These are phyloP conservation scores for Verticillium nonalfalfae DNA, from an alignment of 2,329 filamentous ascomycete species.

Conservation along the genomic window DNA sequence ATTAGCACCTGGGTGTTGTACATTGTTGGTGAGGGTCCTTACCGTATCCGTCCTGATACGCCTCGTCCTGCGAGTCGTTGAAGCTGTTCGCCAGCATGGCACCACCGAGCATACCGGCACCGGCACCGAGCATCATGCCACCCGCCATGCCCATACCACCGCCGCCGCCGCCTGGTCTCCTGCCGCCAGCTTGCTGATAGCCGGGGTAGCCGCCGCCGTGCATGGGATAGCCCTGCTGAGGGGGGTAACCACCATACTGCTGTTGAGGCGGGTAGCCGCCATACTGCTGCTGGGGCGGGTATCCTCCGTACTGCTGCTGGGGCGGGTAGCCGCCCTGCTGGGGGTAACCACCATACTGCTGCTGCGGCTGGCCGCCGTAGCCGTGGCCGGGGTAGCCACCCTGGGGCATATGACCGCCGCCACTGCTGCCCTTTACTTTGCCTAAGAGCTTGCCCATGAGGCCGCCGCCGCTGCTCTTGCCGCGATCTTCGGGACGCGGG, in stretches of 20 bases:
- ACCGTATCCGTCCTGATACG: constrained; percentile 39
- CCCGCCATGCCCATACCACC: constrained; percentile 55
- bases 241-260: constrained; percentile 22
- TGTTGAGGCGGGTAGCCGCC: constrained; percentile 17
- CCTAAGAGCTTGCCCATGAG: constrained; percentile 47
- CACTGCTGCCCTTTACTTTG: constrained; percentile 34
- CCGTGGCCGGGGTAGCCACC: not conserved
- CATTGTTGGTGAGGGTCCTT: not conserved
- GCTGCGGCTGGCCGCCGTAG: not conserved
- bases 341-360: constrained; percentile 21
- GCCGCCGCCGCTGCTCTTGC: constrained; percentile 38
- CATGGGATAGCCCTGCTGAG: constrained; percentile 20
- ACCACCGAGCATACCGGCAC: constrained; percentile 76
- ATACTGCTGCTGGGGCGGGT: constrained; percentile 9
- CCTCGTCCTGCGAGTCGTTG: constrained; percentile 52
- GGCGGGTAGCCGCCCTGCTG: constrained; percentile 16
- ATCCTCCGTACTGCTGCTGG: constrained; percentile 16
- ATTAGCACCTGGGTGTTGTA: not conserved
- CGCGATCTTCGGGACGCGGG: constrained; percentile 23
- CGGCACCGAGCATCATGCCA: constrained; percentile 70
- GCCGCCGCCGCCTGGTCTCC: constrained; percentile 21
- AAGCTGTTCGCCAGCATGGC: constrained; percentile 64
- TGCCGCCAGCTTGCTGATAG: constrained; percentile 33
- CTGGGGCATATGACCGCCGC: constrained; percentile 18
- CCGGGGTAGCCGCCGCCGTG: constrained; percentile 24